Evolutionary conservation across 2,329 filamentous ascomycete species (phyloP), one percentile per base, ranked within the genome.

Genomic region (Cytospora piceae): DNA sequence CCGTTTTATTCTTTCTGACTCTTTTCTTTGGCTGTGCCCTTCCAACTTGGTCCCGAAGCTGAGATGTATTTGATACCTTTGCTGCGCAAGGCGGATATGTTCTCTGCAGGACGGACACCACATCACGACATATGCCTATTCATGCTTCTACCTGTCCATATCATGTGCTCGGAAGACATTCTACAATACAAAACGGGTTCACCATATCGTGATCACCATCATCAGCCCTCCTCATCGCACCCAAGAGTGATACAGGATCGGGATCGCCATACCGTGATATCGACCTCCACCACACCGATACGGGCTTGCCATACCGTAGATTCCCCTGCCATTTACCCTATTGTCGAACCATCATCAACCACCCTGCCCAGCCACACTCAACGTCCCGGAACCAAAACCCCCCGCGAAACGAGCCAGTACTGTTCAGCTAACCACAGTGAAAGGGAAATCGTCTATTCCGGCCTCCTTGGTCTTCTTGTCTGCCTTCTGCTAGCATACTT

Each of bases 181-280:
- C 39, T 57, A 57, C 53, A 63, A 63, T 63, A 57, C 46, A 53
- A 63, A 2, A 22, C 39, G 39, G 34, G 53, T 46, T 31, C 20
- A 22, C 9, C 11, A 22, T 37, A 12, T 24, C 39, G 61, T 52
- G 27, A 46, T 49, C 46, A 32, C 20, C 2, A 34, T 12, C 39
- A 32, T 32, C 29, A 27, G 17, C n/a, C 17, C 46, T 52, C 17
- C 46, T 52, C 14, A 31, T 20, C 14, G 15, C 4, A 15, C 22
- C 58, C 20, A n/a, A 27, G 29, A 37, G 53, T 63, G 61, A 63
- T 63, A 57, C 51, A 55, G 55, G 61, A 63, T 63, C 61, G 61
- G 61, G 61, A 63, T 63, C 31, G 39, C 54, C 61, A 63, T 37
- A 63, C 61, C 61, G 61, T 63, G 61, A 63, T 63, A 63, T 63